These are phyloP conservation scores for Cadophora luteo-olivacea DNA, from an alignment of 2,329 filamentous ascomycete genomes.

Conservation along the genomic window DNA sequence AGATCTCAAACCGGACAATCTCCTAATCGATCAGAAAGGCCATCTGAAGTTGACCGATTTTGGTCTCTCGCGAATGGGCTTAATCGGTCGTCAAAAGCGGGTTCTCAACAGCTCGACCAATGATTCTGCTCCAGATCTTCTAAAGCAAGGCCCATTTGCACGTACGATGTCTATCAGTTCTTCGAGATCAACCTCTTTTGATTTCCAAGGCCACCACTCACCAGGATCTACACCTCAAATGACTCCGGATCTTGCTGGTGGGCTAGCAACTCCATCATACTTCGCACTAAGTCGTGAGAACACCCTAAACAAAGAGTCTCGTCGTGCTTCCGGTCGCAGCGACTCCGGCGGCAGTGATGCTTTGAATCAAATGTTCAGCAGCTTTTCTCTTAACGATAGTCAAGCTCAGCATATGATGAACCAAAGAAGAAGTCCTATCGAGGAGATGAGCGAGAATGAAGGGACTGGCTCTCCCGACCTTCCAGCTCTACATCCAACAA, in stretches of 20 bases:
- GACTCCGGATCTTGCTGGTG: conserved; percentile 73
- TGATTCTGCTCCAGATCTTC: conserved; percentile 88
- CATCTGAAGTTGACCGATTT: conserved; percentile 98
- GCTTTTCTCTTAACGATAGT: conserved; percentile 74
- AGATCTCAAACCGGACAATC: conserved; percentile 95
- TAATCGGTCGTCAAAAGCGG: conserved; percentile 95
- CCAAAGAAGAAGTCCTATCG: conserved; percentile 64
- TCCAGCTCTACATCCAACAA: conserved; percentile 63
- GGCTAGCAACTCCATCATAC: conserved; percentile 87
- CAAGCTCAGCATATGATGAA: conserved; percentile 48
- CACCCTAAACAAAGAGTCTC: conserved; percentile 64
- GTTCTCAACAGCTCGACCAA: conserved; percentile 78
- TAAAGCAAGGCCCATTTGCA: conserved; percentile 91
- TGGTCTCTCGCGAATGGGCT: conserved; percentile 93
- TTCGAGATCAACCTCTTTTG: conserved; percentile 91
- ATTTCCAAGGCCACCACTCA: conserved; percentile 80
- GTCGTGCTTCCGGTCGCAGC: conserved; percentile 81
- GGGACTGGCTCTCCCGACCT: conserved; percentile 80
- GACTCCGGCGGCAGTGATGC: conserved; percentile 92
- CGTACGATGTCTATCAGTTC: conserved; percentile 85
- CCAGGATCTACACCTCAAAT: conserved; percentile 86
- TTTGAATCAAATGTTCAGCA: conserved; percentile 80
- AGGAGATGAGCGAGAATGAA: conserved; percentile 77
- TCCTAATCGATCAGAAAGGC: conserved; percentile 95
- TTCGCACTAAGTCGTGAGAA: conserved; percentile 76